Base-by-base conservation (phyloP, 805 yeast genomes). In the Suhomyces canberraensis region DNA sequence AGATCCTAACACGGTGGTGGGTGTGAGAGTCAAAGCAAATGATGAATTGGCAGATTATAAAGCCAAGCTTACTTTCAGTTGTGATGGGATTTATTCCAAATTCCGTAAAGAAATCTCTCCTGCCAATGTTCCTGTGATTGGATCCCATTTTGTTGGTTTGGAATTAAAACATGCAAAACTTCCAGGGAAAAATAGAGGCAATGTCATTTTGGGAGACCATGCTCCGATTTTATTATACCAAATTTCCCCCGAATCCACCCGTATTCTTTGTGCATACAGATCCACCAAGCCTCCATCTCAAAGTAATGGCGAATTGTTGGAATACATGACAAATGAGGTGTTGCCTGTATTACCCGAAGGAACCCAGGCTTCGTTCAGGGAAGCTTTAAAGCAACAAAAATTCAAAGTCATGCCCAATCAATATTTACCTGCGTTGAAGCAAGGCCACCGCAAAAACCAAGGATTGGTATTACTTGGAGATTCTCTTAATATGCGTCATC, bases 401-500 rank as follows among this genome's bases (percentile, higher is more conserved):
- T 77, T 84, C 59, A 78, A 84, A 43, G 75, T 87, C 31, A 91
- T 91, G 97, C 98, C 98, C 33, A 90, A 89, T 62, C 95, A 93
- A 49, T 93, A 76, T 61, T 69, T 93, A 34, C 76, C 95, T 16
- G 97, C 97, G 1, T 71, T 76, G 39, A 69, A 71, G 34, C 90
- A 88, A 55, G 69, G 67, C 19, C 43, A 37, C 16, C 69, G 69
- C 20, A 34, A 41, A 11, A 71, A 77, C 29, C 81, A 79, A 8
- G 98, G 98, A 9, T 66, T 88, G 31, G 69, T 93, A 25, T 73
- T 91, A 47, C 56, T 93, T 24, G 98, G 98, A 33, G 98, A 93
- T 59, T 86, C 98, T 2, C 71, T 90, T 49, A 93, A 93, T 60
- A 93, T 93, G 97, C 76, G 98, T 58, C 98, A 93, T 59, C 98